These are phyloP conservation scores for Dendryphion nanum DNA, from an alignment of 2,329 filamentous ascomycete genomes.

Conservation along the genomic window DNA sequence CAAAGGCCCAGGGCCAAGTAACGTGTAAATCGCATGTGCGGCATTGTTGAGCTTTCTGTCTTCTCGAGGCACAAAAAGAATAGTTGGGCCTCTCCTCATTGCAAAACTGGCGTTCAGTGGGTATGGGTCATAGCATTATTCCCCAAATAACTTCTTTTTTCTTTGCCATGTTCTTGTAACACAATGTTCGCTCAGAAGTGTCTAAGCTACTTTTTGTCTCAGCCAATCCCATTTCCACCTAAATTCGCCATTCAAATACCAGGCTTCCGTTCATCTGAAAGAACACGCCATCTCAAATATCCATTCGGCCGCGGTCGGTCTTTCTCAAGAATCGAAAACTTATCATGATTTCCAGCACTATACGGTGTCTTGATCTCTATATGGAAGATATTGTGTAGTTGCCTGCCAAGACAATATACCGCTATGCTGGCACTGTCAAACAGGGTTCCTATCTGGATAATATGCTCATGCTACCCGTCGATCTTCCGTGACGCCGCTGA, in stretches of 20 bases:
- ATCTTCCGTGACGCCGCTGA: slow-evolving; percentile 11
- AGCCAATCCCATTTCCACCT: too few species aligned
- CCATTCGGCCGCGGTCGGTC: neutral
- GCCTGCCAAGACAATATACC: neutral
- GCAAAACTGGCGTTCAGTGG: neutral
- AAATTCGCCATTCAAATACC: too few species aligned
- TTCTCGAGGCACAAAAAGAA: neutral
- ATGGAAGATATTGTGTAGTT: neutral
- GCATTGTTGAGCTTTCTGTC: slow-evolving; percentile 20
- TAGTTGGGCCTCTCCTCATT: too few species aligned
- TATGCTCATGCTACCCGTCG: slow-evolving; percentile 2
- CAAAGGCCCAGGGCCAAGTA: slow-evolving; percentile 30
- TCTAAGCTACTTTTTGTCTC: too few species aligned
- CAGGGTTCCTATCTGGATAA: neutral
- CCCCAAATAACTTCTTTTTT: neutral
- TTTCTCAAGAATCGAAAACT: neutral
- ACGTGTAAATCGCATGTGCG: too few species aligned
- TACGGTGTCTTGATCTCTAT: neutral
- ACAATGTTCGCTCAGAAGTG: too few species aligned
- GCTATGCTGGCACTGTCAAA: neutral
- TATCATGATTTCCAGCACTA: neutral
- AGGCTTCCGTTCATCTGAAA: too few species aligned
- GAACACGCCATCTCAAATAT: too few species aligned
- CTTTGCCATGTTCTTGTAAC: too few species aligned
- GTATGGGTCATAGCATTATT: slow-evolving; percentile 6